Conservation (phyloP, 371 early-diverging fungal species). For the Cokeromyces recurvatus region DNA sequence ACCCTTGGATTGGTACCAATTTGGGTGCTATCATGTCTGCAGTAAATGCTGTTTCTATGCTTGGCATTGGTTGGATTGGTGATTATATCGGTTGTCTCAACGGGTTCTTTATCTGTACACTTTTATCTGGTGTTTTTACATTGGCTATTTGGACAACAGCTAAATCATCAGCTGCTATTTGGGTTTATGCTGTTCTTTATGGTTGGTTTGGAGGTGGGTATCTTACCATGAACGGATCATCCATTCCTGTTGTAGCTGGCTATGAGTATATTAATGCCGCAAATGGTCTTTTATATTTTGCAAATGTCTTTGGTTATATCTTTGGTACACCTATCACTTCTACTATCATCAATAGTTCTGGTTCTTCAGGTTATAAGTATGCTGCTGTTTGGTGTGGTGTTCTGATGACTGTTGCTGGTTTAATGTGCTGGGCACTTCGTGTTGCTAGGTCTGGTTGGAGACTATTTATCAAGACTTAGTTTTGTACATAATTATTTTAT, state of each 20-base stretch:
- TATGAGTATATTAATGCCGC: conserved; percentile 39
- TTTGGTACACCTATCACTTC: conserved; percentile 54
- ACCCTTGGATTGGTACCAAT: conserved; percentile 31
- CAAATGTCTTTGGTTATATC: conserved; percentile 43
- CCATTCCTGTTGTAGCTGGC: conserved; percentile 45
- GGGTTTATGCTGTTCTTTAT: conserved; percentile 37
- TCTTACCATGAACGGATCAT: conserved; percentile 43
- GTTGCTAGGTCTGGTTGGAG: conserved; percentile 25
- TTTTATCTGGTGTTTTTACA: conserved; percentile 37
- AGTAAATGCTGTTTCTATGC: conserved; percentile 38
- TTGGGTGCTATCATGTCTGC: conserved; percentile 48
- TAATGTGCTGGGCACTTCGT: conserved; percentile 21
- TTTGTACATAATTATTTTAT: neutral
- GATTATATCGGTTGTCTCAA: conserved; percentile 57
- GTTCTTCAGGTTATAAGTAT: conserved; percentile 16
- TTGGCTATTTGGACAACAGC: conserved; percentile 39
- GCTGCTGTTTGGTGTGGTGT: conserved; percentile 20
- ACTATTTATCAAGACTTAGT: conserved; percentile 6
- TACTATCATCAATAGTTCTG: conserved; percentile 23
- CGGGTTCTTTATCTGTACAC: conserved; percentile 38
- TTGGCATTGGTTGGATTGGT: conserved; percentile 40
- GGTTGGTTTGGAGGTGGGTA: conserved; percentile 59
- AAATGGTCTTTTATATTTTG: conserved; percentile 43
- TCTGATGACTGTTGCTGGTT: conserved; percentile 20
- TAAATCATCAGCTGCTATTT: conserved; percentile 29